These are phyloP conservation scores for Peronospora belbahrii DNA, from an alignment of 352 stramenopile species.

Conservation along the genomic window DNA sequence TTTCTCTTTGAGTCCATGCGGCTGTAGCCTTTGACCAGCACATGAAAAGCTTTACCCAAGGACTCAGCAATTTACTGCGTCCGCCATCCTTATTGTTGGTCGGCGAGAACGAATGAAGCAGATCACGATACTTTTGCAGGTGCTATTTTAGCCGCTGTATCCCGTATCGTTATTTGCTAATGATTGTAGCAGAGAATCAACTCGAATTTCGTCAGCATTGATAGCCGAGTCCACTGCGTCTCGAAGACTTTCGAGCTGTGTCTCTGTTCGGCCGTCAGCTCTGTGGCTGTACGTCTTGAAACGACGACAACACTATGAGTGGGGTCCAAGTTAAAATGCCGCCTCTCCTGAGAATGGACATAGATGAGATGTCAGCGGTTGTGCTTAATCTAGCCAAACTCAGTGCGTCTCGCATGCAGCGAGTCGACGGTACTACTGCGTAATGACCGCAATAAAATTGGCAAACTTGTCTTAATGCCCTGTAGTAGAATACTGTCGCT, in stretches of 20 bases:
- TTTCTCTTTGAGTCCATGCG: constrained; percentile 48
- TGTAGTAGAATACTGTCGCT: constrained; percentile 44
- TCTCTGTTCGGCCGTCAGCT: constrained; percentile 25
- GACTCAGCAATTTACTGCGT: constrained; percentile 44
- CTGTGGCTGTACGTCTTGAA: constrained; percentile 24
- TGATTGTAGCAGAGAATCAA: constrained; percentile 31
- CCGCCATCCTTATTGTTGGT: constrained; percentile 28
- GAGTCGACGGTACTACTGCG: constrained; percentile 44
- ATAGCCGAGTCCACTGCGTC: constrained; percentile 31
- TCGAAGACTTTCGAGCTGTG: constrained; percentile 35
- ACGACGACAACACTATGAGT: constrained; percentile 64
- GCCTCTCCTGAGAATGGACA: no score
- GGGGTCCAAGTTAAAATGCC: constrained; percentile 58
- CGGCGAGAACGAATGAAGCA: constrained; percentile 31
- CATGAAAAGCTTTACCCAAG: constrained; percentile 51
- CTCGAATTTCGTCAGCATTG: constrained; percentile 11
- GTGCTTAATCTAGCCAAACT: constrained; percentile 47
- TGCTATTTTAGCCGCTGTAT: constrained; percentile 46
- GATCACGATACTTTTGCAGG: constrained; percentile 46
- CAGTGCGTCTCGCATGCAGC: constrained; percentile 46
- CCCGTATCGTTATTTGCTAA: constrained; percentile 52
- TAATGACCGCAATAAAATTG: constrained; percentile 43
- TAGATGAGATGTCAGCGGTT: no score
- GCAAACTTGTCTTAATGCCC: constrained; percentile 44
- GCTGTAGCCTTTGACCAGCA: constrained; percentile 47